phyloP scores from a whole-genome alignment of 768 basidiomycete genomes.

The Tricholoma saponaceum region DNA sequence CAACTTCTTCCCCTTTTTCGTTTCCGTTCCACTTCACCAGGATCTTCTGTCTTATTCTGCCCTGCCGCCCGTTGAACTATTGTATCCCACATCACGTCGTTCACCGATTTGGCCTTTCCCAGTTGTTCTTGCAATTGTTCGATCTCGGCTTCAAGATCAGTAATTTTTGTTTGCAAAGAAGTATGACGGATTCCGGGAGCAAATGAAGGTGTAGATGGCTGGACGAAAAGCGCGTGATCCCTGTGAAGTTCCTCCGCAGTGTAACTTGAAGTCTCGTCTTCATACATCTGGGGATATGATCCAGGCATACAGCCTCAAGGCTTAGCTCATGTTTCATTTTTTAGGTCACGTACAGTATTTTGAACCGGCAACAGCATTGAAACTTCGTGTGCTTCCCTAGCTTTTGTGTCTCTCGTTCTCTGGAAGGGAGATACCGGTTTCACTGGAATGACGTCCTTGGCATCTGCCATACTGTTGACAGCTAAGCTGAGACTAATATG shows the following conservation, averaged over 20 bases:
- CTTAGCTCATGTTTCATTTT: not conserved
- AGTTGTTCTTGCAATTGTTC: slow-evolving; percentile 62
- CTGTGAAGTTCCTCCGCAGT: slow-evolving; percentile 50
- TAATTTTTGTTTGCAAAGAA: slow-evolving; percentile 51
- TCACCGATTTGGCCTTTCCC: slow-evolving; percentile 83
- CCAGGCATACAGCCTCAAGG: not conserved
- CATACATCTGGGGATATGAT: slow-evolving; percentile 16
- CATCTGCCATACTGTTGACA: slow-evolving; percentile 33
- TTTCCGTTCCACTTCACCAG: slow-evolving; percentile 18
- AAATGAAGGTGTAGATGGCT: slow-evolving; percentile 30
- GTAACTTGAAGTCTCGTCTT: slow-evolving; percentile 37
- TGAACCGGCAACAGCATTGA: slow-evolving; percentile 53
- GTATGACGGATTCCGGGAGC: slow-evolving; percentile 26
- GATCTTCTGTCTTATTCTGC: slow-evolving; percentile 21
- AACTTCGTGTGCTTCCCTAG: slow-evolving; percentile 69
- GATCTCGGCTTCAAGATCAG: slow-evolving; percentile 73
- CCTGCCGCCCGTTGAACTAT: slow-evolving; percentile 63
- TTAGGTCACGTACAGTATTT: slow-evolving; percentile 33
- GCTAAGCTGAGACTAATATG: slow-evolving; percentile 59
- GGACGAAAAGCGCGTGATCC: slow-evolving; percentile 66
- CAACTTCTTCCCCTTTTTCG: slow-evolving; percentile 28
- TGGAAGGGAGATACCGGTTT: slow-evolving; percentile 69
- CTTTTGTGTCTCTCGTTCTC: slow-evolving; percentile 62
- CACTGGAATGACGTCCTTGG: slow-evolving; percentile 60
- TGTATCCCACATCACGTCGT: slow-evolving; percentile 91